Evolutionary conservation across 1,139 yeast species (phyloP).

Genomic region (Wickerhamomyces sp.): DNA sequence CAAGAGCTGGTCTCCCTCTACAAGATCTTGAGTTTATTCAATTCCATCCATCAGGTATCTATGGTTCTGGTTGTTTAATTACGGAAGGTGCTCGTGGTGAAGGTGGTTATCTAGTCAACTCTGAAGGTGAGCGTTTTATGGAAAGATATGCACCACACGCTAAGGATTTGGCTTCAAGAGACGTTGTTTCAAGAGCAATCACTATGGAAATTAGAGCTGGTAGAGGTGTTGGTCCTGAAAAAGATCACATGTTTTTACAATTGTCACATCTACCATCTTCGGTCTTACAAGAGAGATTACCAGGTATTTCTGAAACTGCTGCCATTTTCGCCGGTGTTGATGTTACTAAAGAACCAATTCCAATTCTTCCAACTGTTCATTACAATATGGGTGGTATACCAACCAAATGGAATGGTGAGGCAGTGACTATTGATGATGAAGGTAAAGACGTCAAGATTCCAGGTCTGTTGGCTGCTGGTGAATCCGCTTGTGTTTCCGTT

Average conservation of each 20-base stretch:
- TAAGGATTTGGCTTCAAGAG: conserved; percentile 97
- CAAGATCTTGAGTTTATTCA: conserved; percentile 98
- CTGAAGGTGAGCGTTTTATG: conserved; percentile 99
- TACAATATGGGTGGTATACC: conserved; percentile 99
- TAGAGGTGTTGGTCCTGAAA: conserved; percentile 96
- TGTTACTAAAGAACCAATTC: conserved; percentile 98
- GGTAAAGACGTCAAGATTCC: conserved; percentile 92
- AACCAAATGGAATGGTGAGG: conserved; percentile 97
- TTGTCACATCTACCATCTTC: conserved; percentile 90
- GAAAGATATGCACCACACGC: conserved; percentile 99
- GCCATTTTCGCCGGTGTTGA: conserved; percentile 98
- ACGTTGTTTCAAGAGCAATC: conserved; percentile 96
- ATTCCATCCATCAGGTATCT: conserved; percentile 99
- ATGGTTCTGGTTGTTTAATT: conserved; percentile 97
- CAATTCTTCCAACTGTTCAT: conserved; percentile 96
- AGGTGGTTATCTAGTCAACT: conserved; percentile 94
- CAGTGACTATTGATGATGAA: conserved; percentile 70
- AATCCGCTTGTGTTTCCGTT: conserved; percentile 97
- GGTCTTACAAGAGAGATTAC: conserved; percentile 91
- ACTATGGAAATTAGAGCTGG: conserved; percentile 98
- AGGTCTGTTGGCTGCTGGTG: conserved; percentile 97
- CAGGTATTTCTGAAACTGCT: conserved; percentile 99
- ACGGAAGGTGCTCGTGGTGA: conserved; percentile 99
- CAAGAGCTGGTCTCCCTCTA: conserved; percentile 96
- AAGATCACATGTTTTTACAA: conserved; percentile 94